Evolutionary conservation across 192 early-diverging fungal genomes (phyloP).

Genomic region (Cladochytrium replicatum): DNA sequence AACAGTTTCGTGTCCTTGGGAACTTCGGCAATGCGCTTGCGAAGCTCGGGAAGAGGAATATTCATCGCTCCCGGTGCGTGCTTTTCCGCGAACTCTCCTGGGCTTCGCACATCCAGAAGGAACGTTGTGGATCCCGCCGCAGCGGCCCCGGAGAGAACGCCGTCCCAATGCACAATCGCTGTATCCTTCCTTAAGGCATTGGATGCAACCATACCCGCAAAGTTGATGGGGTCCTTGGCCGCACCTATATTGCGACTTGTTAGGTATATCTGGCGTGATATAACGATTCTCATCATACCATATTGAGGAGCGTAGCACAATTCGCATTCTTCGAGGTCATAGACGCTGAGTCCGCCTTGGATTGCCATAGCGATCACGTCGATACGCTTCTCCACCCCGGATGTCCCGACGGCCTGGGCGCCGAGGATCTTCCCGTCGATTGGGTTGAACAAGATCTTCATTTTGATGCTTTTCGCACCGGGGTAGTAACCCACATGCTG

Average conservation of each 20-base stretch:
- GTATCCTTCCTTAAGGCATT: constrained; percentile 2
- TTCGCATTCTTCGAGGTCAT: constrained; percentile 5
- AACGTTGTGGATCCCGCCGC: no score
- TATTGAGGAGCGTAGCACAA: constrained; percentile 7
- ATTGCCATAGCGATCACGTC: constrained; percentile 8
- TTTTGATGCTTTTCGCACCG: constrained; percentile 1
- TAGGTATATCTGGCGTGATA: no score
- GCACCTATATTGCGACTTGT: no score
- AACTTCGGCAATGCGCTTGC: constrained; percentile 3
- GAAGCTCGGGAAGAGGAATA: constrained; percentile 4
- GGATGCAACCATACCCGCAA: constrained; percentile 6
- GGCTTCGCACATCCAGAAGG: constrained; percentile 5
- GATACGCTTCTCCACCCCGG: constrained; percentile 7
- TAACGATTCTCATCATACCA: no score
- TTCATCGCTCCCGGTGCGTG: background rate
- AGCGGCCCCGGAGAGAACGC: background rate
- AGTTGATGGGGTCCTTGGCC: constrained; percentile 5
- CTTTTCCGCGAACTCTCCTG: background rate
- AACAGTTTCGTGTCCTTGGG: background rate
- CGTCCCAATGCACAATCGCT: constrained; percentile 5
- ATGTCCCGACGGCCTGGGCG: constrained; percentile 3
- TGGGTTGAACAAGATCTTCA: constrained; percentile 8
- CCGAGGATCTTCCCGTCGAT: constrained; percentile 2
- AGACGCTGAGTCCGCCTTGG: background rate
- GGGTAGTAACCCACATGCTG: constrained; percentile 6